A percentile compares a stretch with the other conserved stretches of the same genome.
These are phyloP conservation scores for Marasmius fiardii DNA, from an alignment of 1,284 basidiomycete species.

Conservation along the genomic window DNA sequence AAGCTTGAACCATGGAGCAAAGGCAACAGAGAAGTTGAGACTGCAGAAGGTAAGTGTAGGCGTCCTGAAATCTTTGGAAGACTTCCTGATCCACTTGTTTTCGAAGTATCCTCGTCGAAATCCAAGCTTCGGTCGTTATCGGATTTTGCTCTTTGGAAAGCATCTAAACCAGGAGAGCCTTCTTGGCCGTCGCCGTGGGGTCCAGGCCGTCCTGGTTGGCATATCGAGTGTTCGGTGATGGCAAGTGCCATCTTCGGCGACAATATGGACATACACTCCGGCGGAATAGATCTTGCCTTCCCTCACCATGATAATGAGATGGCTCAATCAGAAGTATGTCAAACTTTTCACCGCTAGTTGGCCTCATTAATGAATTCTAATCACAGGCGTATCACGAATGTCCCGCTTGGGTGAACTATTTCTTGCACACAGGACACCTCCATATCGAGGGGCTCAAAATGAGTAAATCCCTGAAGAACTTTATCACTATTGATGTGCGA, in stretches of 20 bases:
- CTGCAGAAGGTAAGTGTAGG: constrained; percentile 79
- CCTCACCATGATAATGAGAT: constrained; percentile 99
- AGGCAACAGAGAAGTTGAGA: constrained; percentile 89
- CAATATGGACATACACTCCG: constrained; percentile 97
- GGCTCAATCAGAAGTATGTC: constrained; percentile 88
- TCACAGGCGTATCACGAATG: constrained; percentile 88
- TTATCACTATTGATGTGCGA: constrained; percentile 91
- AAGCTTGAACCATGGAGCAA: constrained; percentile 96
- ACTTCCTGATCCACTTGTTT: constrained; percentile 30
- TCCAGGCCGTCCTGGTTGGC: constrained; percentile 96
- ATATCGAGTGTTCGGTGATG: constrained; percentile 99
- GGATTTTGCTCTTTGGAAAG: constrained; percentile 99
- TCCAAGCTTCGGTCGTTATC: constrained; percentile 63
- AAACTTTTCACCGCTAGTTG: constrained; percentile 9
- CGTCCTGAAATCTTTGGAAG: not conserved
- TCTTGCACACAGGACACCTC: constrained; percentile 96
- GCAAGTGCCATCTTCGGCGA: constrained; percentile 90
- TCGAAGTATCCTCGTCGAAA: constrained; percentile 44
- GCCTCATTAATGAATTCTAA: constrained; percentile 10
- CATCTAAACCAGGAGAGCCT: constrained; percentile 96
- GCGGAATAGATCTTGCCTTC: constrained; percentile 95
- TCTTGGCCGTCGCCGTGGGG: constrained; percentile 98
- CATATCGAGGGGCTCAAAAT: constrained; percentile 99
- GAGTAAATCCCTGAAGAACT: constrained; percentile 99
- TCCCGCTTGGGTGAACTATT: constrained; percentile 97